These are phyloP conservation scores for Rhodotorula sp. DNA, from an alignment of 1,284 basidiomycete species.

Conservation along the genomic window DNA sequence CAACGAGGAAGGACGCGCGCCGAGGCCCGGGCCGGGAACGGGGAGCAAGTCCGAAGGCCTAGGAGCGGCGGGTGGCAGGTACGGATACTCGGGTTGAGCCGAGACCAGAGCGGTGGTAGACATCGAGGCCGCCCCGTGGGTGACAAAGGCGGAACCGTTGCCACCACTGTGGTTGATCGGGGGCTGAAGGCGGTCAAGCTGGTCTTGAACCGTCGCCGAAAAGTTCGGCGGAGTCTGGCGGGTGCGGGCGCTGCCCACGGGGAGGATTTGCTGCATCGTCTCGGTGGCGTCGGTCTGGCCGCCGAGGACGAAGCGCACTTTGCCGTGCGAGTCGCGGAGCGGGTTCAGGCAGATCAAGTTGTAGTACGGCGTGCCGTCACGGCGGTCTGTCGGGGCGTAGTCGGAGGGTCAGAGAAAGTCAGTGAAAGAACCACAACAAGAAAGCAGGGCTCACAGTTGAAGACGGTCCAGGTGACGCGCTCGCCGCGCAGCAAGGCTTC, in stretches of 20 bases:
- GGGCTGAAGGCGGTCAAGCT: not conserved
- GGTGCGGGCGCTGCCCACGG: not conserved
- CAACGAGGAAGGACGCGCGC: not conserved
- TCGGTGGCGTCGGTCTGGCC: not conserved
- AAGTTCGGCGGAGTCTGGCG: not conserved
- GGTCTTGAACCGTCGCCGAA: slow-evolving; percentile 3
- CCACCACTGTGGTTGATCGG: not conserved
- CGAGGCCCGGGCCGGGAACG: not conserved
- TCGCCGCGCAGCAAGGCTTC: slow-evolving; percentile 20
- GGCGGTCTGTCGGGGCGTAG: slow-evolving; percentile 1
- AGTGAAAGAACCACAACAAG: not conserved
- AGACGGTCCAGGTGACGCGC: slow-evolving; percentile 21
- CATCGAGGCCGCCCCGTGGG: not conserved
- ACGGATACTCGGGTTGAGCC: not conserved
- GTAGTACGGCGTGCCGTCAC: slow-evolving; percentile 29
- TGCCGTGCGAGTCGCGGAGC: slow-evolving; percentile 16
- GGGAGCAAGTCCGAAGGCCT: not conserved
- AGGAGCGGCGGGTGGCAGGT: not conserved
- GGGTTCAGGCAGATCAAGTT: slow-evolving; percentile 30
- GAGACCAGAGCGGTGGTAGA: not conserved
- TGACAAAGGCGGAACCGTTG: not conserved
- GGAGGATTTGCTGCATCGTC: not conserved
- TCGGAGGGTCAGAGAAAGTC: too few relatives aligned
- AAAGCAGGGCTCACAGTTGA: slow-evolving; percentile 22
- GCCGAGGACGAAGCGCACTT: slow-evolving; percentile 26